Base-by-base conservation (phyloP, 2,329 filamentous ascomycete genomes). In the Botrytis paeoniae region DNA sequence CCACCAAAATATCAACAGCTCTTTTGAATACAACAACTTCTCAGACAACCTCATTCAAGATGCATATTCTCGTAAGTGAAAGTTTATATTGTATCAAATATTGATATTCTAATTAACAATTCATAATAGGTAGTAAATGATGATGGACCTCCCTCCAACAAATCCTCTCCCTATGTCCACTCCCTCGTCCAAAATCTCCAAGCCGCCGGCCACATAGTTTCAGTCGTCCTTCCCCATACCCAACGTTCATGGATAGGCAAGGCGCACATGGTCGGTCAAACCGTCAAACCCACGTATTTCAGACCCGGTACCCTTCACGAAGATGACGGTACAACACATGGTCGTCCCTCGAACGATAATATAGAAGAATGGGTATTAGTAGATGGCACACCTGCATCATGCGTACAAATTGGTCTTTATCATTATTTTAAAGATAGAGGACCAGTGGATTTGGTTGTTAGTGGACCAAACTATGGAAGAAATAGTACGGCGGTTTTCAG, bases 201-300 rank as follows among this genome's bases (percentile, higher is more conserved):
- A 81, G 83, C 86, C 73, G 89, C 91, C 45, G 94, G 94, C 12
- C 95, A 98, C 83, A 87, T 85, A n/a, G 93, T 98, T 74, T 97
- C 94, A 12, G 95, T 99, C 68, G 92, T 96, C 76, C 89, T 99
- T 22, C 96, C 96, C 2, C 89, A 98, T 82, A 91, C 91, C 10
- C 96, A 99, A 84, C 91, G 95, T 75, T 97, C 94, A 73, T 99
- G 96, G 96, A 98, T 99, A 79, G 95, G 95, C 78, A 99, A 99
- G 85, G 96, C 96, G 4, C 96, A 98, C 83, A 93, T 98, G 80
- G 94, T 98, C 79, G 95, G 95, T 73, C 92, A 95, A 81, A 92
- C 93, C 16, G 89, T 97, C 75, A 93, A 91, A 81, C 94, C 94
- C 14, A 87, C 89, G 41, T 97, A 97, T 85, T 97, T 94, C 85